Evolutionary conservation across 225 moss, liverwort and hornwort species (phyloP), one percentile per base, ranked within the genome.

Genomic region (Bryoerythrophyllum caledonicum): DNA sequence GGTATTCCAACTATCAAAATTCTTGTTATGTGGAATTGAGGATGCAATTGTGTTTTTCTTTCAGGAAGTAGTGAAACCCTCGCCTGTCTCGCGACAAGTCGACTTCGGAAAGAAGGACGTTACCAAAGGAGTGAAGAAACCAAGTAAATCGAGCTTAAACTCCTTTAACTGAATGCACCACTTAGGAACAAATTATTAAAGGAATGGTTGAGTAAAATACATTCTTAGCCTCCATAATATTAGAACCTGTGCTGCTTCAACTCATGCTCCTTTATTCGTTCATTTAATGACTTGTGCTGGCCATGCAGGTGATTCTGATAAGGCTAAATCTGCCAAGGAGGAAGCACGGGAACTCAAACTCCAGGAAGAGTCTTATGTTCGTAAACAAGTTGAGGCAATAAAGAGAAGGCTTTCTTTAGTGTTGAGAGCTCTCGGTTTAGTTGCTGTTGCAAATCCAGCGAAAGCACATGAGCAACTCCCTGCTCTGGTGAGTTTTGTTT

Each of bases 381-480:
- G 93, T 68, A 63, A 80, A 67, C 87, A 76, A 71, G 90, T 93
- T 59, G 76, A 84, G 62, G 87, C 78, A 16, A 93, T 95, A 46
- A 85, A 91, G 77, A 79, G 74, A 62, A 89, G 80, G 38, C 76
- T 95, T n/a, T 89, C 95, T 8, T 58, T 93, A 80, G 86, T 92
- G 25, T 80, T 99, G 19, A 80, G 73, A 83, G 95, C 90, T 76
- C 80, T 99, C 37, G 93, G 95, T 76, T 86, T 86, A 65, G 90
- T 87, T 74, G 83, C 93, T 51, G 82, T 84, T 80, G 95, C 95
- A 60, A 99, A 95, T 77, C 88, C 92, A 14, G 76, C 86, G 7
- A 95, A 89, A 76, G 89, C 82, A 80, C 99, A 99, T 74, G 95
- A 99, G 49, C 92, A 99, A 57, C 86, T 99, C 41, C 93, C 99